Percentiles rank a stretch among this genome's conserved stretches.
phyloP scores from a whole-genome alignment of 768 basidiomycete genomes.

The Rubroboletus pulcherrimus region DNA sequence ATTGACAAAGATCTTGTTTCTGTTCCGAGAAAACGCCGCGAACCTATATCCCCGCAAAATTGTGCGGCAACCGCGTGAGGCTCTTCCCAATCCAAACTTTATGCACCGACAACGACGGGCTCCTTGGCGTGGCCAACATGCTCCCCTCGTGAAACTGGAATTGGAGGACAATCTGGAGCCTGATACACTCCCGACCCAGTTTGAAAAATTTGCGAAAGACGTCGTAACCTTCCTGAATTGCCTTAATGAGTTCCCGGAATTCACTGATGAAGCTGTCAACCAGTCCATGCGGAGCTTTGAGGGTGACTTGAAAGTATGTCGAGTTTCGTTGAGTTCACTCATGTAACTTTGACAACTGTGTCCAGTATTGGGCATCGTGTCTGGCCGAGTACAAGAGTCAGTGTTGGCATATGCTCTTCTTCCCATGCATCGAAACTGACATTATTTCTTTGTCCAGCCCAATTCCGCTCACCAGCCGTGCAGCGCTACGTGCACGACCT shows the following conservation, averaged over 20 bases:
- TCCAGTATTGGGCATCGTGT: conserved; percentile 54
- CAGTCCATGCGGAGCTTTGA: conserved; percentile 47
- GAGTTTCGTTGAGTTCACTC: not conserved
- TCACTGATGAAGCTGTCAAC: conserved; percentile 50
- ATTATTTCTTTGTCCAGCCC: conserved; percentile 30
- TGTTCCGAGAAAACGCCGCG: conserved; percentile 56
- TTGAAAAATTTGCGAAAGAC: conserved; percentile 45
- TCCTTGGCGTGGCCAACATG: conserved; percentile 33
- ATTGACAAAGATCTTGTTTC: conserved; percentile 45
- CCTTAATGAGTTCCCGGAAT: conserved; percentile 55
- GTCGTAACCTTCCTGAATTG: conserved; percentile 51
- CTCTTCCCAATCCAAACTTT: conserved; percentile 36
- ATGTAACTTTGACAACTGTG: conserved; percentile 8
- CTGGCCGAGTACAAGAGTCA: conserved; percentile 45
- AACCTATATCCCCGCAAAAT: conserved; percentile 52
- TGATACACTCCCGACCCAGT: conserved; percentile 46
- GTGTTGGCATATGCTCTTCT: not conserved
- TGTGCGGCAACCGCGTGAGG: conserved; percentile 35
- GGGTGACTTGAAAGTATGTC: conserved; percentile 45
- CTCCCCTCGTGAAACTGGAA: conserved; percentile 35
- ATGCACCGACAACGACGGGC: conserved; percentile 30
- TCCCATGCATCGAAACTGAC: conserved; percentile 5
- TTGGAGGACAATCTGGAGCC: conserved; percentile 43
- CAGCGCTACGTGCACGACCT: conserved; percentile 55
- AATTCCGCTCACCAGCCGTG: conserved; percentile 51